phyloP scores from a whole-genome alignment of 1,139 yeast genomes.

The Schizosaccharomyces versatilis region DNA sequence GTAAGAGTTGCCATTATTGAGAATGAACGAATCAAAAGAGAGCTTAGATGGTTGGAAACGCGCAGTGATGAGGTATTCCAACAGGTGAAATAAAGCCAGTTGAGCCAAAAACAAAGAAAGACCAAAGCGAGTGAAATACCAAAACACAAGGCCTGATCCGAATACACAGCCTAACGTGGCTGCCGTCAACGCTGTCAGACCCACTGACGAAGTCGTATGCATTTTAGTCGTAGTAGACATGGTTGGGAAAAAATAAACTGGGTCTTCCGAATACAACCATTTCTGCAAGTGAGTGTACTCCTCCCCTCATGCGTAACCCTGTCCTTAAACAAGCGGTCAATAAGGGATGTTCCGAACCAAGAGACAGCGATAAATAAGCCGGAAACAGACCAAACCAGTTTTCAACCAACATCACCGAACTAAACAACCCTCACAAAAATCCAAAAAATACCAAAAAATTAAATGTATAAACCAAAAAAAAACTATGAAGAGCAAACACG shows the following conservation, averaged over 20 bases:
- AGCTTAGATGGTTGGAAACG: slow-evolving; percentile 14
- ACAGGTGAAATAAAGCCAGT: slow-evolving; percentile 45
- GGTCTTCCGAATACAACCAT: no score
- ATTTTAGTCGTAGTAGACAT: not conserved
- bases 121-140: not conserved
- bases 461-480: not conserved
- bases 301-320: no score
- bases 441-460: no score
- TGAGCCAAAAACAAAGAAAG: slow-evolving; percentile 27
- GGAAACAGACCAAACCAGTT: no score
- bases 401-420: no score
- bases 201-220: not conserved
- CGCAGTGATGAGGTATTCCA: slow-evolving; percentile 54
- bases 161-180: not conserved
- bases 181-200: not conserved
- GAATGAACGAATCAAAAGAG: slow-evolving; percentile 3
- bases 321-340: no score
- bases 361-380: no score
- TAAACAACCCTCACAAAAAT: no score
- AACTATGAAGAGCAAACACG: not conserved
- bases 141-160: not conserved
- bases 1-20: slow-evolving; percentile 23
- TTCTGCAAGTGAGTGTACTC: no score
- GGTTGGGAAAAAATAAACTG: no score
- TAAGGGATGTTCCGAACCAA: no score